Evolutionary conservation across 495 filamentous ascomycete species (phyloP).

Genomic region (Neurospora sp.): DNA sequence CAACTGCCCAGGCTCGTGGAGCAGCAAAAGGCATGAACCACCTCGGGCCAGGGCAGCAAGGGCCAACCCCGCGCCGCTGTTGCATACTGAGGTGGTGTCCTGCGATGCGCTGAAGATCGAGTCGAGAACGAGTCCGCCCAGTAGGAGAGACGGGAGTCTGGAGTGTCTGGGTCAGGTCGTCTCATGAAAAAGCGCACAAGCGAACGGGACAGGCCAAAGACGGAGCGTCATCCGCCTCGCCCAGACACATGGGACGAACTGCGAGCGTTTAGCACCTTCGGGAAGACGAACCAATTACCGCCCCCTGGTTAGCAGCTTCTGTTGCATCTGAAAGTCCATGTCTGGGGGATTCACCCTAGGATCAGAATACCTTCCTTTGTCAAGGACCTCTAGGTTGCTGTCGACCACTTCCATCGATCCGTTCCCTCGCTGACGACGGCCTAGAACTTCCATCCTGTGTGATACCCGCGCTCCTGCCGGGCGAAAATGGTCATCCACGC

Average conservation of each 20-base stretch:
- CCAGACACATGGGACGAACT: conserved; percentile 11
- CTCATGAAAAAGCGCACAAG: not conserved
- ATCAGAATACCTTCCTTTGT: not conserved
- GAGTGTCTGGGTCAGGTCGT: not conserved
- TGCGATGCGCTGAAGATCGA: not conserved
- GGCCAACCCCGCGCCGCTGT: not conserved
- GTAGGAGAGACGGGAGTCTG: not conserved
- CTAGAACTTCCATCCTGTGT: not conserved
- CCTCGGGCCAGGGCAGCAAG: not conserved
- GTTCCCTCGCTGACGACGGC: not conserved
- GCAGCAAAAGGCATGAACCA: not conserved
- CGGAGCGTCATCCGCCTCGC: not conserved
- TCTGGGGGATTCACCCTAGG: not conserved
- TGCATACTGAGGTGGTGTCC: not conserved
- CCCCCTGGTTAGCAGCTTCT: not conserved
- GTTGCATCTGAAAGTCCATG: not conserved
- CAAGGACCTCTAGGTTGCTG: not conserved
- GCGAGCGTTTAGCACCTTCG: not conserved
- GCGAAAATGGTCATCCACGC: not conserved
- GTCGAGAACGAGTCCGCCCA: not conserved
- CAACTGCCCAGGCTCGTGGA: not conserved
- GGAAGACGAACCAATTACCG: not conserved
- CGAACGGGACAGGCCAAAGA: not conserved
- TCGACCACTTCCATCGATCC: not conserved
- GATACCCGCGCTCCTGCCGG: not conserved